Base-by-base conservation (phyloP, 805 yeast genomes). In the Candida anglica region DNA sequence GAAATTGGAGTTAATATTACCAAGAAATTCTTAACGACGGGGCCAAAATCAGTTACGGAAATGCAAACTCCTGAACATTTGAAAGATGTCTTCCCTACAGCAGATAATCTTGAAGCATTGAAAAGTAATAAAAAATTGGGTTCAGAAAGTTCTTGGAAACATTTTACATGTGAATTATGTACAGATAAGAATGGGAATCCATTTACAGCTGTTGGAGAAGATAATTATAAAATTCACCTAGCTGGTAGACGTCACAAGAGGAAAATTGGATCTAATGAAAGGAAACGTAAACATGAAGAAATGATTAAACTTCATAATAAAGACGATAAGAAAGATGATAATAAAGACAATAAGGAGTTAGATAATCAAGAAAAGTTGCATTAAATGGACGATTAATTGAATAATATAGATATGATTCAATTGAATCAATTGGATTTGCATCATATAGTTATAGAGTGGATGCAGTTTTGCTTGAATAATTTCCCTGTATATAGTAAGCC, bases 191-290 rank as follows among this genome's bases (percentile, higher is more conserved):
- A 69, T 3, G 77, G 78, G 1, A 67, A 76, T 3, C 68, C 74
- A 1, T 53, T 82, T 10, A 69, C 87, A 0, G 72, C 83, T 1
- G 77, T 93, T 6, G 97, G 97, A 0, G 78, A 74, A 32, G 73
- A 75, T 1, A 81, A 72, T 32, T 86, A 86, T 81, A 55, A 74
- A 5, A 69, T 73, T 4, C 98, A 91, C 56, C 38, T 78, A 30
- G 59, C 62, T 14, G 79, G 95, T 38, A 69, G 79, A 40, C 70
- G 84, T 37, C 98, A 89, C 50, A 73, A 69, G 42, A 63, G 69
- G n/a, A 72, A 68, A 35, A 30, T 71, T 13, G 61, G 64, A 11
- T 60, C 73, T 34, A 71, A 72, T 0, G 68, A 68, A 30, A 64
- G 71, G 29, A 77, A 74, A 51, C 59, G 72, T 23, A 75, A 72